These are phyloP conservation scores for Citrus reticulata DNA, from an alignment of 345 rosid species.

Conservation along the genomic window DNA sequence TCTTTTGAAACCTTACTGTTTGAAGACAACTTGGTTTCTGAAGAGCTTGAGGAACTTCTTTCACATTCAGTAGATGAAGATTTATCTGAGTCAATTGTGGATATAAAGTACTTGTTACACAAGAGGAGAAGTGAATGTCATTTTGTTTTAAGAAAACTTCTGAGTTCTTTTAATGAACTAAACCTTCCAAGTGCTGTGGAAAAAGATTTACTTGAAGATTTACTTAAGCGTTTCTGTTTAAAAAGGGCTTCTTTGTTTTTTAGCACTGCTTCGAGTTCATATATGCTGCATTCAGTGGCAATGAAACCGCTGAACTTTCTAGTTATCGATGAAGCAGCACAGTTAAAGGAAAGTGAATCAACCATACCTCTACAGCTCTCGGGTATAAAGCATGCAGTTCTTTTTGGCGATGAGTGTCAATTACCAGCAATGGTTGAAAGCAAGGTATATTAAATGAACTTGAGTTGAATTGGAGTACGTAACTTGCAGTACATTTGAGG, in stretches of 20 bases:
- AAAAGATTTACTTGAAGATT: background rate
- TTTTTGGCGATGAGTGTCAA: conserved; percentile 53
- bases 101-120: background rate
- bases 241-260: conserved; percentile 29
- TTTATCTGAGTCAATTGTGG: background rate
- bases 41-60: no score
- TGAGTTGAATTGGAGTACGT: background rate
- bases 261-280: conserved; percentile 40
- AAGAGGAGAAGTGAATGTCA: conserved; percentile 29
- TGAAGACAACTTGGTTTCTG: no score
- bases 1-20: no score
- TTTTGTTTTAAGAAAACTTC: conserved; percentile 8
- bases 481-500: no score
- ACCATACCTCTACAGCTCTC: conserved; percentile 46
- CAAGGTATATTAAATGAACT: conserved; percentile 22
- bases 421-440: conserved; percentile 42
- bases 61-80: no score
- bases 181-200: conserved; percentile 19
- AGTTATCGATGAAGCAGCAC: conserved; percentile 67
- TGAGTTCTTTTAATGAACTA: conserved; percentile 12
- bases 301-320: conserved; percentile 35
- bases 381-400: conserved; percentile 35
- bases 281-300: conserved; percentile 18
- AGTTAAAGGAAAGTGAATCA: conserved; percentile 54
- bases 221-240: conserved; percentile 30